These are phyloP conservation scores for Anthoceros angustus DNA, from an alignment of 225 moss, liverwort and hornwort genomes.

Conservation along the genomic window DNA sequence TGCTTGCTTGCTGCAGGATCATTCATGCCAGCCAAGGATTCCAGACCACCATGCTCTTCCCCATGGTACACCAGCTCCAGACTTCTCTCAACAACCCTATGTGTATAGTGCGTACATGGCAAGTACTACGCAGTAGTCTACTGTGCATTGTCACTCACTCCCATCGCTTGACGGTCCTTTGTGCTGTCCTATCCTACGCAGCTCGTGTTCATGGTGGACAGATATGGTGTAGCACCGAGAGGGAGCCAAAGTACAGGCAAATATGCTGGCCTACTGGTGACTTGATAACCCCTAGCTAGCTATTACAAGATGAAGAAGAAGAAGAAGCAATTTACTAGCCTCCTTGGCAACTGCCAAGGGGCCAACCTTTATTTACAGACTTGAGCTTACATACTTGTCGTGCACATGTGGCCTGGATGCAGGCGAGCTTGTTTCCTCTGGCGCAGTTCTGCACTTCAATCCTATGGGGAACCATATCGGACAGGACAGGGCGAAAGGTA, in stretches of 20 bases:
- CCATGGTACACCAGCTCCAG: slow-evolving; percentile 40
- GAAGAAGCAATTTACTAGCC: too few relatives aligned
- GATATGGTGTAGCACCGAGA: slow-evolving; percentile 36
- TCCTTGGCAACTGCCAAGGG: too few relatives aligned
- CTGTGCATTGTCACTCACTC: not conserved
- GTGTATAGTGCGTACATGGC: too few relatives aligned
- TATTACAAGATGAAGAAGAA: too few relatives aligned
- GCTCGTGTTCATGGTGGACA: slow-evolving; percentile 85
- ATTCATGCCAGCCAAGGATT: slow-evolving; percentile 79
- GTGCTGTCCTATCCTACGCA: slow-evolving; percentile 10
- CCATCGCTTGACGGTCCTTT: not conserved
- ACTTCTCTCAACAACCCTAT: not conserved
- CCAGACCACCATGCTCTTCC: slow-evolving; percentile 87
- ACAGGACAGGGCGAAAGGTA: slow-evolving; percentile 69
- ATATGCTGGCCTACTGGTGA: slow-evolving; percentile 64
- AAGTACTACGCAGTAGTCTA: not conserved
- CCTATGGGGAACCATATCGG: slow-evolving; percentile 68
- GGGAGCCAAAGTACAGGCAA: slow-evolving; percentile 39
- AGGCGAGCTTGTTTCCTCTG: slow-evolving; percentile 72
- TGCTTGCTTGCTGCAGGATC: slow-evolving; percentile 25
- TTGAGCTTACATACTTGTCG: not conserved
- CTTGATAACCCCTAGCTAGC: not conserved
- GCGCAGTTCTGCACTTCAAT: slow-evolving; percentile 71
- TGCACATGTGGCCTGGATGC: slow-evolving; percentile 11
- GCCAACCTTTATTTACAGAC: not conserved